Conservation (phyloP, 2,329 filamentous ascomycete species). For the Diaporthe caulivora region DNA sequence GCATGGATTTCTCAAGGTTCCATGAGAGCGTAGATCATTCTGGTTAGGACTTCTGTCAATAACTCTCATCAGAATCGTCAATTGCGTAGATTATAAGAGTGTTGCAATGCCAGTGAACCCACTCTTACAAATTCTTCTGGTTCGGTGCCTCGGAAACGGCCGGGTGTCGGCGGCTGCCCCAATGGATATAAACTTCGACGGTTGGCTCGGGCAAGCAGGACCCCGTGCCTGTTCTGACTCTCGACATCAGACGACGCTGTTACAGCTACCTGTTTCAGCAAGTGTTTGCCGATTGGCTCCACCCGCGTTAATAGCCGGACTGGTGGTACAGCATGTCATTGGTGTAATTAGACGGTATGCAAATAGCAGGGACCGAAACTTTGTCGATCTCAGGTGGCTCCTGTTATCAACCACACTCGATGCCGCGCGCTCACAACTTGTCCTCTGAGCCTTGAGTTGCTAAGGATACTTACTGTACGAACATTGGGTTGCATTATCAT, state of each 20-base stretch:
- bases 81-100: not conserved
- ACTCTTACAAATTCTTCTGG: not conserved
- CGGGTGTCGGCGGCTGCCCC: not conserved
- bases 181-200: not conserved
- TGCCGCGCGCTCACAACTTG: not conserved
- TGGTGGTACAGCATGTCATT: constrained; percentile 5
- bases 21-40: not conserved
- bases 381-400: not conserved
- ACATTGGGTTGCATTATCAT: no score
- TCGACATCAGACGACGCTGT: constrained; percentile 19
- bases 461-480: no score
- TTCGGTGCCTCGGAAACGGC: not conserved
- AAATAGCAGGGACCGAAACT: not conserved
- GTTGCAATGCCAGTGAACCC: not conserved
- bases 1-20: rapidly evolving
- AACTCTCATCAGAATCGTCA: not conserved
- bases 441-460: no score
- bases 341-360: not conserved
- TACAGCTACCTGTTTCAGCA: constrained; percentile 21
- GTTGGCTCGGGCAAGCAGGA: not conserved
- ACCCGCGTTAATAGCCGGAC: not conserved
- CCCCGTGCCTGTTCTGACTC: constrained; percentile 17
- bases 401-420: not conserved
- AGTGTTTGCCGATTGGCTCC: constrained; percentile 6
- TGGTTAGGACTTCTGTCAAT: no score